A percentile compares a stretch with the other conserved stretches of the same genome.
Evolutionary conservation across 768 basidiomycete genomes (phyloP).

Genomic region (Russula sp.): DNA sequence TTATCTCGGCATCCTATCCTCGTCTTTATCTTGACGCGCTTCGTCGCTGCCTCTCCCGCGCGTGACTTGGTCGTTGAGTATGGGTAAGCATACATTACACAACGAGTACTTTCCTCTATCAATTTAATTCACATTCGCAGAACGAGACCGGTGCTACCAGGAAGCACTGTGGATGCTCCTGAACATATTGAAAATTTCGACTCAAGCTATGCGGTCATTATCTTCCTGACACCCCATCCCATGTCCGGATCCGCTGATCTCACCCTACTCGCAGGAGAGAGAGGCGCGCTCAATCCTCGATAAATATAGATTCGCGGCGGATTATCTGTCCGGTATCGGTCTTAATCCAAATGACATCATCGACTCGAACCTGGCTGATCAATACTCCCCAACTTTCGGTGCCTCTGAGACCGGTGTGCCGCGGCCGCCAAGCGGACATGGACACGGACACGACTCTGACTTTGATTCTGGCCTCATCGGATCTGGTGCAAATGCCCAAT

Average conservation of each 20-base stretch:
- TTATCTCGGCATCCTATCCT: constrained; percentile 43
- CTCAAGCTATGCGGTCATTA: constrained; percentile 31
- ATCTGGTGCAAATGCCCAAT: constrained; percentile 12
- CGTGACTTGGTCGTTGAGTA: neutral
- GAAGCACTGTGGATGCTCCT: constrained; percentile 4
- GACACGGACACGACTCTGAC: no score
- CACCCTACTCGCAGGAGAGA: constrained; percentile 29
- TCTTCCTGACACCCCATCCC: neutral
- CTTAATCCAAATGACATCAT: constrained; percentile 36
- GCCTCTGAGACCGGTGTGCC: neutral
- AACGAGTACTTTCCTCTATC: neutral
- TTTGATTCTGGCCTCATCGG: neutral
- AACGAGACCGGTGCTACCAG: constrained; percentile 3
- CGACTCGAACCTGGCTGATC: constrained; percentile 24
- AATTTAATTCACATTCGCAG: neutral
- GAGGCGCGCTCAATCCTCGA: constrained; percentile 33
- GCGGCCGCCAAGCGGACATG: neutral
- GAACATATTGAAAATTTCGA: constrained; percentile 31
- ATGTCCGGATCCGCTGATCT: neutral
- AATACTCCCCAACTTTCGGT: constrained; percentile 30
- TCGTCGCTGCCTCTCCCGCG: neutral
- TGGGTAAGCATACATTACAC: constrained; percentile 1
- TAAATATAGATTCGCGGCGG: constrained; percentile 37
- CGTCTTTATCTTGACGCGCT: constrained; percentile 46
- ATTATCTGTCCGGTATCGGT: constrained; percentile 36